Percentiles rank a stretch among this genome's conserved stretches.
These are phyloP conservation scores for Cytospora mali DNA, from an alignment of 2,329 filamentous ascomycete species.

Conservation along the genomic window DNA sequence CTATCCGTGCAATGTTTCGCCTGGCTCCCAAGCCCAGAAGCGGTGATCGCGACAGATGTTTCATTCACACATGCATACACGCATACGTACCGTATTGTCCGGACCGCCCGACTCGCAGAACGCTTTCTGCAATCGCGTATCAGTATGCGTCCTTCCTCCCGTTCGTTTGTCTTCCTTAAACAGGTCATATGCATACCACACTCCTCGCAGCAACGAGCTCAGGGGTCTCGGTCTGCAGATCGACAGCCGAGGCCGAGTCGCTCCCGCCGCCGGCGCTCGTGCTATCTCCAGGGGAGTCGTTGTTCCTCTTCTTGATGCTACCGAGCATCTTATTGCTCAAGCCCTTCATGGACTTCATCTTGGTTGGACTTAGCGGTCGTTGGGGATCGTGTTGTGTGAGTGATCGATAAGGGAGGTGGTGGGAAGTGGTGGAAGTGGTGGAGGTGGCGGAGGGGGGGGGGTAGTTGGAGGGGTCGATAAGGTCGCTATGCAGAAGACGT, in stretches of 20 bases:
- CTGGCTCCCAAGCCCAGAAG: background rate
- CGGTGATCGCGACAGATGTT: background rate
- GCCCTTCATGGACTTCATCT: slow-evolving; percentile 47
- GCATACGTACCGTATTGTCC: slow-evolving; percentile 53
- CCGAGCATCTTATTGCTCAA: slow-evolving; percentile 60
- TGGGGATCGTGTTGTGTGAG: background rate
- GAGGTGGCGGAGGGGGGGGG: too few relatives aligned
- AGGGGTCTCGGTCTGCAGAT: slow-evolving; percentile 57
- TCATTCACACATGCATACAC: too few relatives aligned
- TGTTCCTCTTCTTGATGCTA: slow-evolving; percentile 52
- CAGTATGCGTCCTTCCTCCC: slow-evolving; percentile 24
- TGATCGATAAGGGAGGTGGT: background rate
- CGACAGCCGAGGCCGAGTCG: slow-evolving; percentile 31
- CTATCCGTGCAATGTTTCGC: background rate
- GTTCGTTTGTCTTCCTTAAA: slow-evolving; percentile 7
- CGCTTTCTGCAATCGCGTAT: slow-evolving; percentile 57
- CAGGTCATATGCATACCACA: slow-evolving; percentile 57
- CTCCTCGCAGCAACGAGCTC: slow-evolving; percentile 67
- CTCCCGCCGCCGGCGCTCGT: slow-evolving; percentile 14
- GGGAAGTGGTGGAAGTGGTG: too few relatives aligned
- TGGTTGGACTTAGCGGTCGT: background rate
- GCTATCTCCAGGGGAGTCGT: slow-evolving; percentile 26
- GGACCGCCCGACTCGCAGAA: slow-evolving; percentile 78
- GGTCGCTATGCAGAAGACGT: background rate
- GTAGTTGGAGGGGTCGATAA: background rate